Percentiles rank a stretch among this genome's conserved stretches.
Conservation (phyloP, 2,329 filamentous ascomycete genomes). For the Falciphora oryzae region DNA sequence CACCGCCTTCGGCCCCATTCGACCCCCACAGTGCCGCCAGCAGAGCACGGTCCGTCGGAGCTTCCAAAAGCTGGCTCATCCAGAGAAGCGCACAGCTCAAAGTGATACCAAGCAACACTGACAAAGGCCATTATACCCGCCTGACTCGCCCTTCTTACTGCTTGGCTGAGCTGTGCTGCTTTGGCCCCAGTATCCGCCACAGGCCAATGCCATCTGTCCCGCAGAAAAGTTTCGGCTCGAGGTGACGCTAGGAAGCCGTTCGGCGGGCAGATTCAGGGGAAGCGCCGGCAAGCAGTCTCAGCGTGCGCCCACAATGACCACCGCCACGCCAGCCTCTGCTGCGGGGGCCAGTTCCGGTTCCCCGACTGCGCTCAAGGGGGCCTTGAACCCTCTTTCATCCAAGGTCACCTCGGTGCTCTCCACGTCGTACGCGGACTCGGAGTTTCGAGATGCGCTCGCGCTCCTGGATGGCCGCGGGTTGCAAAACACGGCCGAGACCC, state of each 20-base stretch:
- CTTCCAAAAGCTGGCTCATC: background rate
- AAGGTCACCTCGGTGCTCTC: slow-evolving; percentile 84
- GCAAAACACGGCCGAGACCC: slow-evolving; percentile 69
- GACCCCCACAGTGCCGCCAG: background rate
- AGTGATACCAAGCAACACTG: too few species aligned
- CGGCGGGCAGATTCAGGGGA: background rate
- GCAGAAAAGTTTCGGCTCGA: background rate
- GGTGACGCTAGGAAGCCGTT: background rate
- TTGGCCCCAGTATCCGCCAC: background rate
- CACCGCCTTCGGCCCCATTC: background rate
- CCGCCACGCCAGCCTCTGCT: background rate
- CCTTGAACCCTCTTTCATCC: slow-evolving; percentile 63
- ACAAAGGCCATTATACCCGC: background rate
- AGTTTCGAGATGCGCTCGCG: slow-evolving; percentile 78
- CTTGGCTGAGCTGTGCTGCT: background rate
- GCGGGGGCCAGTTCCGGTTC: background rate
- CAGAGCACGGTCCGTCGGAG: background rate
- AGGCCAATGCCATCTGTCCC: background rate
- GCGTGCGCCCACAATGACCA: background rate
- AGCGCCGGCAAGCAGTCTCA: background rate
- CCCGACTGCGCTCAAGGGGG: slow-evolving; percentile 26
- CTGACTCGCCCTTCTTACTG: too few species aligned
- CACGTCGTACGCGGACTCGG: slow-evolving; percentile 84
- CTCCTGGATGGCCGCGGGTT: slow-evolving; percentile 69
- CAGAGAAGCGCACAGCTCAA: too few species aligned